Conservation (phyloP, 148 eudicot species). For the Rhododendron vialii region DNA sequence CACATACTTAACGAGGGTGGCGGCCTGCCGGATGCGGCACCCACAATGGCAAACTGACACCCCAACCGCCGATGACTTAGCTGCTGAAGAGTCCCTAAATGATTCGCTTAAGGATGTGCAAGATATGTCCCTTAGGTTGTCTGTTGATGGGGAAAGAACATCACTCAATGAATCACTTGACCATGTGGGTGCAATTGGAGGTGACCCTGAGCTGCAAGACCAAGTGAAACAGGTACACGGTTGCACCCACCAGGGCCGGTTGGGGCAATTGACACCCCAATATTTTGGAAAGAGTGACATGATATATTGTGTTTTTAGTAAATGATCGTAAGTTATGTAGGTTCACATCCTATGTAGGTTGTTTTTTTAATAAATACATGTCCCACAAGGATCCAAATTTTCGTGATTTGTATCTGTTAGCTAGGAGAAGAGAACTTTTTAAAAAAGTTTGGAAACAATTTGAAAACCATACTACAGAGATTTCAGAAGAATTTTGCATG, state of each 20-base stretch:
- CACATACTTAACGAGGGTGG: slow-evolving; percentile 60
- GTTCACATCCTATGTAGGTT: background rate
- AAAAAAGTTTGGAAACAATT: background rate
- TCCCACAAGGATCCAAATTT: background rate
- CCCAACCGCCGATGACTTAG: slow-evolving; percentile 40
- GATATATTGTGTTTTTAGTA: background rate
- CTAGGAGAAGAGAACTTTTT: background rate
- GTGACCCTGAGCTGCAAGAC: slow-evolving; percentile 40
- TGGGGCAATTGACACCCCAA: background rate
- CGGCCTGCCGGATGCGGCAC: slow-evolving; percentile 72
- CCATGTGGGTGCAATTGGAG: slow-evolving; percentile 12
- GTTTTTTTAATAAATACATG: background rate
- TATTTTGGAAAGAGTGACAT: background rate
- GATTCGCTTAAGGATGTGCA: slow-evolving; percentile 68
- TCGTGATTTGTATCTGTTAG: background rate
- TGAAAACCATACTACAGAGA: background rate
- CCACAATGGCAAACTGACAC: slow-evolving; percentile 79
- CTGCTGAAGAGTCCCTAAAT: slow-evolving; percentile 41
- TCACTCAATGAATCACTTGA: slow-evolving; percentile 41
- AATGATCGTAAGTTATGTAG: background rate
- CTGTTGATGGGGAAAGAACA: slow-evolving; percentile 60
- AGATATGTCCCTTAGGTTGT: slow-evolving; percentile 66
- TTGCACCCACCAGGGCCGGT: background rate
- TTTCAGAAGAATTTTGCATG: background rate
- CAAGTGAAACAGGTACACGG: slow-evolving; percentile 32